A percentile compares a stretch with the other conserved stretches of the same genome.
phyloP scores from a whole-genome alignment of 75 land plant genomes.

The Azolla pinnata region DNA sequence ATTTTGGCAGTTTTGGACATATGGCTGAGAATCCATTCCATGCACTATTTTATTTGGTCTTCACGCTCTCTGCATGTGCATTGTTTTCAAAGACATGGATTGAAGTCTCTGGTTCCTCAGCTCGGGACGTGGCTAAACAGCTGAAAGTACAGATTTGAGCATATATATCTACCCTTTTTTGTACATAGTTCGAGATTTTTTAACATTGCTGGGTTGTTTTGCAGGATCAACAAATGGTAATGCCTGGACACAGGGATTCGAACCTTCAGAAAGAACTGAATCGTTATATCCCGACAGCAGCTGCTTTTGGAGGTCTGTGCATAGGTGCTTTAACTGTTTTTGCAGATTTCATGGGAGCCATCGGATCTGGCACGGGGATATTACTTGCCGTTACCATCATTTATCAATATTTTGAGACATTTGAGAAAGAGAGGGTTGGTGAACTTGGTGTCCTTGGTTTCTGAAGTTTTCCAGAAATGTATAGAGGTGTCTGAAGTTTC shows the following conservation, averaged over 20 bases:
- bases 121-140: slow-evolving; percentile 49
- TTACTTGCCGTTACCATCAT: slow-evolving; percentile 70
- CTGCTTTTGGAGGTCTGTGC: slow-evolving; percentile 78
- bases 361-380: slow-evolving; percentile 78
- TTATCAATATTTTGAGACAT: slow-evolving; percentile 79
- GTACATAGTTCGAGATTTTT: neutral
- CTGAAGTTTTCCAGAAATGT: no score
- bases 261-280: slow-evolving; percentile 70
- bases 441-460: slow-evolving; percentile 55
- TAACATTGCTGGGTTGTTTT: slow-evolving; percentile 2
- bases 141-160: slow-evolving; percentile 23
- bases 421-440: slow-evolving; percentile 54
- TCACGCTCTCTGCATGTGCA: slow-evolving; percentile 43
- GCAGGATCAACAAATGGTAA: slow-evolving; percentile 86
- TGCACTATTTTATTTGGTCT: slow-evolving; percentile 39
- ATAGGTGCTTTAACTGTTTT: slow-evolving; percentile 76
- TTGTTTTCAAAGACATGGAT: slow-evolving; percentile 53
- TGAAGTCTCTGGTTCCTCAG: slow-evolving; percentile 54
- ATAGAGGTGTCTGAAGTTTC: no score
- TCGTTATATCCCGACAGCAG: slow-evolving; percentile 75
- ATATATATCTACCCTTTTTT: neutral
- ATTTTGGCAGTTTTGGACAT: slow-evolving; percentile 41
- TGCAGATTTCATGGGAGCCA: slow-evolving; percentile 80
- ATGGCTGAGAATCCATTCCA: slow-evolving; percentile 49
- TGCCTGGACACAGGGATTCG: slow-evolving; percentile 70